These are phyloP conservation scores for Grosmannia serpens DNA, from an alignment of 2,329 filamentous ascomycete species.

Conservation along the genomic window DNA sequence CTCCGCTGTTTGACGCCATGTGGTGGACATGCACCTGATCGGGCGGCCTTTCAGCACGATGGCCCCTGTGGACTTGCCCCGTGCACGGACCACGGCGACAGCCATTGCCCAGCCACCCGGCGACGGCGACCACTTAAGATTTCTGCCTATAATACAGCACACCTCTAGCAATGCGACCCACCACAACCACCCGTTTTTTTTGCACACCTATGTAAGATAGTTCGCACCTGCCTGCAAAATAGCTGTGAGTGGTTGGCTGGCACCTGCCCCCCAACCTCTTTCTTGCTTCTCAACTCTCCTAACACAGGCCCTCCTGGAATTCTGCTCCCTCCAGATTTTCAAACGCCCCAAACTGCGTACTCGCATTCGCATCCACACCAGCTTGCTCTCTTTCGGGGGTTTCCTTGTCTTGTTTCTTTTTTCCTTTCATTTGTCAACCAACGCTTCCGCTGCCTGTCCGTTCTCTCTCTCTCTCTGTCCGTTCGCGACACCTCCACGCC, in stretches of 20 bases:
- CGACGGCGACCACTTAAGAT: not conserved
- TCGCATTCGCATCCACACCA: not conserved
- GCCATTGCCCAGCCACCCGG: not conserved
- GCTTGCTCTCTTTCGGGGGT: not conserved
- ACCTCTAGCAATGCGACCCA: not conserved
- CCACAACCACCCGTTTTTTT: constrained; percentile 1
- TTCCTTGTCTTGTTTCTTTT: not conserved
- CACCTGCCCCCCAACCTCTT: not conserved
- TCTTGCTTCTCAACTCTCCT: not conserved
- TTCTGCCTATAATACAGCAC: not conserved
- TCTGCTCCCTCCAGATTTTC: not conserved
- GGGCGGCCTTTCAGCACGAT: not conserved
- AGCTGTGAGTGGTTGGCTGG: not conserved
- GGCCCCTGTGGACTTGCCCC: not conserved
- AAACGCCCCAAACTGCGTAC: not conserved
- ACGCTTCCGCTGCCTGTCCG: no score
- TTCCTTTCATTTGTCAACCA: not conserved
- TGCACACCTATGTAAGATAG: not conserved
- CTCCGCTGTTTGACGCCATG: not conserved
- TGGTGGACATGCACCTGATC: not conserved
- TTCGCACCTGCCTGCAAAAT: not conserved
- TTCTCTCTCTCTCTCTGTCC: no score
- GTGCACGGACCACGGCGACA: not conserved
- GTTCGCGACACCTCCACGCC: no score
- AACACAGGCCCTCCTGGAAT: not conserved